A percentile compares a stretch with the other conserved stretches of the same genome.
Conservation (phyloP, 345 rosid genomes). For the Salix arbutifolia region DNA sequence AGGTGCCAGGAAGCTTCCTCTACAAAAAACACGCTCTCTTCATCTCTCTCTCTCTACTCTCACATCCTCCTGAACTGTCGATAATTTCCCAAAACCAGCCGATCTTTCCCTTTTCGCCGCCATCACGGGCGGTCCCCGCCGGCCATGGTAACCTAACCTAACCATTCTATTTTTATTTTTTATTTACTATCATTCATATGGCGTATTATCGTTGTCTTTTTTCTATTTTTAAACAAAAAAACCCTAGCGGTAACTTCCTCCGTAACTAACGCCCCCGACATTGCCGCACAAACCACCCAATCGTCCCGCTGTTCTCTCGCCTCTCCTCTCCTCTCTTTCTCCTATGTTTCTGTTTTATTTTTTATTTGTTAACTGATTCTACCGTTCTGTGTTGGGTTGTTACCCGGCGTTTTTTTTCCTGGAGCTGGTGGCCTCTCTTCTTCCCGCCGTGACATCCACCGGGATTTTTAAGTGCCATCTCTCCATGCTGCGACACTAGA, state of each 20-base stretch:
- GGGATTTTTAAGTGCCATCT: neutral
- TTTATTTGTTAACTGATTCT: neutral
- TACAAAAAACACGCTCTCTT: fast-evolving
- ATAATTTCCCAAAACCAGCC: neutral
- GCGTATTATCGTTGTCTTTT: neutral
- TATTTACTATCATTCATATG: neutral
- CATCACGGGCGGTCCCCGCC: neutral
- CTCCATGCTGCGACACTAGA: neutral
- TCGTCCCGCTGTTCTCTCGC: neutral
- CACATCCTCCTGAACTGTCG: neutral
- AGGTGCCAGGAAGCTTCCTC: neutral
- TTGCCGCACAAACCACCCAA: neutral
- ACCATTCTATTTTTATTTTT: neutral
- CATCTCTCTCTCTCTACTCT: neutral
- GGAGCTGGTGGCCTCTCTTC: neutral
- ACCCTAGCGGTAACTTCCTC: neutral
- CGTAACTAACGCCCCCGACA: neutral
- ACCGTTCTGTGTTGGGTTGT: neutral
- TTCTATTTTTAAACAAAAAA: neutral
- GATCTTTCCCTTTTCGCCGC: neutral
- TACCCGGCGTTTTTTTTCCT: neutral
- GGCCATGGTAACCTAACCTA: neutral
- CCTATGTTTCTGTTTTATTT: neutral
- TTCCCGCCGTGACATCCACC: neutral
- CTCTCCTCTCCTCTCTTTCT: neutral